Conservation (phyloP, 2,329 filamentous ascomycete genomes). For the Truncatella angustata region DNA sequence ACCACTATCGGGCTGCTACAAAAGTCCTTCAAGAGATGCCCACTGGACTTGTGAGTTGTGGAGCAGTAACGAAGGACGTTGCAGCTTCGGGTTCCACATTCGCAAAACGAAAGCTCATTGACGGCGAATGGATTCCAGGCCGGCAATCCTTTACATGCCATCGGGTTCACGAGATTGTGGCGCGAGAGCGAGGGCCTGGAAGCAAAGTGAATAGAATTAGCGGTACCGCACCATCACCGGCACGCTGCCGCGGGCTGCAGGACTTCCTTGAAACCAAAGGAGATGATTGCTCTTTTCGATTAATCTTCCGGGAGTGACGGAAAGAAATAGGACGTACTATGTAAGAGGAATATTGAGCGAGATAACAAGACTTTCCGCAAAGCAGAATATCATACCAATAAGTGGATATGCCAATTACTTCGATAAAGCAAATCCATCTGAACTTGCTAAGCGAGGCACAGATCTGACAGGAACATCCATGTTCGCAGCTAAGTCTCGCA, state of each 20-base stretch:
- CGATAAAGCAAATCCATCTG: conserved; percentile 1
- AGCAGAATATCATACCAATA: conserved; percentile 9
- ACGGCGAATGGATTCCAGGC: not conserved
- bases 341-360: conserved; percentile 1
- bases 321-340: not conserved
- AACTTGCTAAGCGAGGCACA: conserved; percentile 8
- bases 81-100: not conserved
- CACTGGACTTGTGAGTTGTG: not conserved
- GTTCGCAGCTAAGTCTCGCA: not conserved
- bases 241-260: conserved; percentile 7
- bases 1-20: not conserved
- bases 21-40: not conserved
- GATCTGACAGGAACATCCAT: conserved; percentile 10
- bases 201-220: not conserved
- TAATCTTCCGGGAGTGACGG: not conserved
- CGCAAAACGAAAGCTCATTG: not conserved
- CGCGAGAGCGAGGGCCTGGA: not conserved
- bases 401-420: conserved; percentile 1
- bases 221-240: conserved; percentile 1
- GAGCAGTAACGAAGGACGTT: not conserved
- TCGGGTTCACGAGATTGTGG: not conserved
- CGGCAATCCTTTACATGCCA: not conserved
- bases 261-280: conserved; percentile 10
- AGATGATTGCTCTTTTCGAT: conserved; percentile 10
- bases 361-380: not conserved